phyloP scores from a whole-genome alignment of 495 filamentous ascomycete species.

The Aspergillus wentii region DNA sequence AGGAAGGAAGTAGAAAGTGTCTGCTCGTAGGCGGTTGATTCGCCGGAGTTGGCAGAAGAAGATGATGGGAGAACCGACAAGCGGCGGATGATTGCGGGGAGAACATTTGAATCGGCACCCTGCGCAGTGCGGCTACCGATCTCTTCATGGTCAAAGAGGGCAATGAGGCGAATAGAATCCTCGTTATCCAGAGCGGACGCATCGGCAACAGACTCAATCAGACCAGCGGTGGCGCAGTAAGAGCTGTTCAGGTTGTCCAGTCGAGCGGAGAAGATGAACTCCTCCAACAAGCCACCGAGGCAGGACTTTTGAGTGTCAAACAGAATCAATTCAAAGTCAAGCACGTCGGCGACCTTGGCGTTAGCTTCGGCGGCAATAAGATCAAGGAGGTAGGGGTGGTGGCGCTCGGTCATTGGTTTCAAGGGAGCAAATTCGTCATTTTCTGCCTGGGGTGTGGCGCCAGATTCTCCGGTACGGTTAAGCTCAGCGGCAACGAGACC shows the following conservation, averaged over 20 bases:
- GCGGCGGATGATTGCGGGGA: conserved; percentile 83
- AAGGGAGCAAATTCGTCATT: conserved; percentile 59
- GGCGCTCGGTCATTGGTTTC: conserved; percentile 71
- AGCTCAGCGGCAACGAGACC: conserved; percentile 83
- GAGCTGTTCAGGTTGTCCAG: conserved; percentile 96
- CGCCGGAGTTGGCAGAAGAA: conserved; percentile 42
- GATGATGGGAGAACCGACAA: conserved; percentile 69
- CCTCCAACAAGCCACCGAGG: conserved; percentile 85
- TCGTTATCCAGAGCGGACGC: conserved; percentile 64
- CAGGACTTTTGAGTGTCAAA: conserved; percentile 91
- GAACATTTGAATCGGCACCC: conserved; percentile 86
- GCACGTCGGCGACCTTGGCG: conserved; percentile 60
- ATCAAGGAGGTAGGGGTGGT: conserved; percentile 82
- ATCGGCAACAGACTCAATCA: conserved; percentile 74
- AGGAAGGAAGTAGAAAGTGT: conserved; percentile 89
- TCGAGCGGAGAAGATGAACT: conserved; percentile 89
- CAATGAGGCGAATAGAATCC: conserved; percentile 76
- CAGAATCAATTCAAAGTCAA: conserved; percentile 93
- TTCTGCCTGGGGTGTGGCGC: conserved; percentile 26
- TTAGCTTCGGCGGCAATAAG: conserved; percentile 78
- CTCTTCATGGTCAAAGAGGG: conserved; percentile 97
- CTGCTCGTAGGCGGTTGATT: conserved; percentile 84
- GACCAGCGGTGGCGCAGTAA: conserved; percentile 74
- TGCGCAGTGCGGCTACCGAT: conserved; percentile 89
- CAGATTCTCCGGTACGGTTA: conserved; percentile 58